Evolutionary conservation across 768 basidiomycete genomes (phyloP), one percentile per base, ranked within the genome.

Genomic region (Leccinellum albellum): DNA sequence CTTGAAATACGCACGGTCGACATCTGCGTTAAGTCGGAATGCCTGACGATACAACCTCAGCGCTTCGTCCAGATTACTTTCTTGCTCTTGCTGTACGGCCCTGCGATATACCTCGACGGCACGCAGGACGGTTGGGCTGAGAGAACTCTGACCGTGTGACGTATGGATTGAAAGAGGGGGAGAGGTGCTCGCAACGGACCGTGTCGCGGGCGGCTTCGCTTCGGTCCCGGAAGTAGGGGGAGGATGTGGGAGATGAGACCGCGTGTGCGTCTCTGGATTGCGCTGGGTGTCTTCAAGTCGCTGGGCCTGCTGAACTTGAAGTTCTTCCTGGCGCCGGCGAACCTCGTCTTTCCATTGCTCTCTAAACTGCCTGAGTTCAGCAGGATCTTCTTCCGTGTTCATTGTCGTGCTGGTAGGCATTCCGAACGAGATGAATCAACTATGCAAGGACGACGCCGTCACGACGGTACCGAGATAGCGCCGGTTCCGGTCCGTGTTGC

Each of bases 31-130:
- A 73, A 88, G 73, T 52, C 87, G 82, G 69, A 94, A 94, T 2
- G 91, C 91, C 59, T 83, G 82, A 10, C 91, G 84, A 65, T 96
- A 97, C 8, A 93, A 73, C 24, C 71, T 66, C 10, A 94, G 72
- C 12, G 94, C 94, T 32, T 87, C 83, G 61, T 94, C 88, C 50
- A 92, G 75, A 57, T 88, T 75, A 37, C 91, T 84, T 45, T 73
- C 74, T 66, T 91, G 88, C 70, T 97, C 94, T 47, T 81, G 77
- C 37, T 83, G 77, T 29, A 93, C 79, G 9, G 94, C 94, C 20
- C 73, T 77, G 28, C 80, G 73, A 69, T 96, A 97, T 13, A 86
- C 62, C 9, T 80, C 79, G 46, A 92, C 73, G 5, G 91, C 90
- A 48, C 68, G 74, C 44, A 69, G 65, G 28, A 83, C 73, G 20